Evolutionary conservation across 495 filamentous ascomycete species (phyloP), one percentile per base, ranked within the genome.

Genomic region (Talaromyces ruber): DNA sequence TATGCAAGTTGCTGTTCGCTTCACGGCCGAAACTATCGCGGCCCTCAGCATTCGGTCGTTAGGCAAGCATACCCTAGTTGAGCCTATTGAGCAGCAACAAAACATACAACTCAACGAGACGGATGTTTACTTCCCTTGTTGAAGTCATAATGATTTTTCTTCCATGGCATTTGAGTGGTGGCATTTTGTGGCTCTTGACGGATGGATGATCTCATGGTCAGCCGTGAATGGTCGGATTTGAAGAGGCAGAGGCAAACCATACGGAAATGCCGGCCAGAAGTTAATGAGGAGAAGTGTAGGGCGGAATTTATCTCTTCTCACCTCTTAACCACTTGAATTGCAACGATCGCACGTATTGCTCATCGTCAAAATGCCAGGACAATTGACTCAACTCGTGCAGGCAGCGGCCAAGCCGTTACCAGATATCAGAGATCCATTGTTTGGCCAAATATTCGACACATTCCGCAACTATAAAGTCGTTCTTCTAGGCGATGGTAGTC

Each of bases 401-500:
- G 47, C 64, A n/a, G 71, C 76, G 16, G 69, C 72, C n/a, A 65
- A 71, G 28, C 75, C 74, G 7, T 69, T 81, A 3, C 78, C 78
- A 6, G 57, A 66, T 6, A 79, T 81, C 50, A 22, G 64, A 9
- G 66, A 74, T 63, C 63, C 72, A 16, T 37, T 16, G 11, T 81
- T 81, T 59, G 75, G 67, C 6, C 63, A 71, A 6, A 62, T 70
- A 62, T 82, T 83, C 51, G 79, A 82, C 67, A 63, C 56, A 21
- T 82, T 76, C 64, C 70, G 68, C 7, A 65, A 69, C n/a, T 72
- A 68, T 63, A 72, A 75, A 37, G 67, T 85, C 25, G 71, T 84
- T 18, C 81, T 84, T 2, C 74, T 86, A 8, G 83, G 83, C 24
- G 83, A 85, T 63, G 80, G 73, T 32, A 82, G 78, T 30, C 83